Evolutionary conservation across 2,329 filamentous ascomycete genomes (phyloP).

Genomic region (Tolypocladium pustulatum): DNA sequence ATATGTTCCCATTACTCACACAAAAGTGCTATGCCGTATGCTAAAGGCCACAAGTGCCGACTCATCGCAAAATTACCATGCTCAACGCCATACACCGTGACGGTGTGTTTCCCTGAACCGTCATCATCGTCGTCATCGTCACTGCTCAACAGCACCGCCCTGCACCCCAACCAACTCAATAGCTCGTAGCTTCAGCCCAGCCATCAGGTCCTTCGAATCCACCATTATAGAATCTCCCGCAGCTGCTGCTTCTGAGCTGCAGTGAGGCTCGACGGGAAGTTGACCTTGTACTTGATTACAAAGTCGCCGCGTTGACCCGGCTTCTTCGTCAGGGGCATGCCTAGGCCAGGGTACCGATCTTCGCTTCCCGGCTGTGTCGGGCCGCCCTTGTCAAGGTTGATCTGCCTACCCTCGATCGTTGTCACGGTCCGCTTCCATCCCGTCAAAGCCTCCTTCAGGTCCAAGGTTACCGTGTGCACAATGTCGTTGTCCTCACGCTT

Average conservation of each 20-base stretch:
- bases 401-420: conserved; percentile 84
- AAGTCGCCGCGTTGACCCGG: conserved; percentile 78
- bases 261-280: conserved; percentile 75
- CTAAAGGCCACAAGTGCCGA: neutral
- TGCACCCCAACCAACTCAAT: neutral
- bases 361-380: conserved; percentile 78
- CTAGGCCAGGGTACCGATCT: conserved; percentile 73
- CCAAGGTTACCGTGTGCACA: conserved; percentile 65
- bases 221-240: conserved; percentile 59
- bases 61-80: neutral
- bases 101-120: neutral
- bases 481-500: conserved; percentile 84
- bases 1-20: neutral
- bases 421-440: conserved; percentile 88
- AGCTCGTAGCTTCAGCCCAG: neutral
- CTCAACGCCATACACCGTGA: conserved; percentile 9
- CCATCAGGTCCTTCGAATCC: neutral
- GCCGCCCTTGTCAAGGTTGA: conserved; percentile 68
- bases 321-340: conserved; percentile 93
- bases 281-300: conserved; percentile 82
- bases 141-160: neutral
- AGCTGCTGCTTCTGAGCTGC: conserved; percentile 68
- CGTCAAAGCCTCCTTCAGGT: conserved; percentile 86
- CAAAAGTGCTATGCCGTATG: conserved; percentile 1
- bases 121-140: neutral